A percentile compares a stretch with the other conserved stretches of the same genome.
Evolutionary conservation across 495 filamentous ascomycete species (phyloP).

Genomic region (Aspergillus homomorphus): DNA sequence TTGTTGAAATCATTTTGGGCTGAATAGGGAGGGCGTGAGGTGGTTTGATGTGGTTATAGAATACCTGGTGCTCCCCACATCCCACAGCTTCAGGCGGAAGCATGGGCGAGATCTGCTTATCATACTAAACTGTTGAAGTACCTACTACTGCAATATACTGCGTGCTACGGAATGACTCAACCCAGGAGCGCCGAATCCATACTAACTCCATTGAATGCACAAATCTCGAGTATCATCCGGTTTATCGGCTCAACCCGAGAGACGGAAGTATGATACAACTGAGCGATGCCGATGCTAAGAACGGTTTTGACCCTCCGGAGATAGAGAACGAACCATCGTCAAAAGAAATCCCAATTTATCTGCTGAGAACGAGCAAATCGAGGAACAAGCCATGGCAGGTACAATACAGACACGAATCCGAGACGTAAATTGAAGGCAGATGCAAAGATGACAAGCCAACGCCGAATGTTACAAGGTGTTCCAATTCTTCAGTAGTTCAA

Average conservation of each 20-base stretch:
- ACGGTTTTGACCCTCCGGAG: not conserved
- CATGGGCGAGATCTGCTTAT: no score
- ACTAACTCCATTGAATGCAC: not conserved
- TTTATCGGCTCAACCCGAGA: not conserved
- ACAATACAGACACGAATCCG: not conserved
- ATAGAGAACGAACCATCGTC: not conserved
- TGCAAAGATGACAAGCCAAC: not conserved
- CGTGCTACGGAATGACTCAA: no score
- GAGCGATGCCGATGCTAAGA: not conserved
- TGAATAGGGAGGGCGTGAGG: no score
- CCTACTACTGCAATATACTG: no score
- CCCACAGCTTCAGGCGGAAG: no score
- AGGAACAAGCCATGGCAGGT: not conserved
- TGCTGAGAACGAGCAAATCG: not conserved
- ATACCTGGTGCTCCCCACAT: no score
- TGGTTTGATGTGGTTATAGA: no score
- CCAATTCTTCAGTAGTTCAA: slow-evolving; percentile 53
- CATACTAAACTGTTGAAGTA: no score
- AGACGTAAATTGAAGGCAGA: not conserved
- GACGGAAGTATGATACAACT: not conserved
- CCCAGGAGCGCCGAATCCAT: not conserved
- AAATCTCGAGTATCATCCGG: not conserved
- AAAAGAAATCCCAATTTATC: not conserved
- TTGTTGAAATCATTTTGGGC: not conserved
- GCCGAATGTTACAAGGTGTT: not conserved